Evolutionary conservation across 2,329 filamentous ascomycete genomes (phyloP).

Genomic region (Aspergillus jensenii): DNA sequence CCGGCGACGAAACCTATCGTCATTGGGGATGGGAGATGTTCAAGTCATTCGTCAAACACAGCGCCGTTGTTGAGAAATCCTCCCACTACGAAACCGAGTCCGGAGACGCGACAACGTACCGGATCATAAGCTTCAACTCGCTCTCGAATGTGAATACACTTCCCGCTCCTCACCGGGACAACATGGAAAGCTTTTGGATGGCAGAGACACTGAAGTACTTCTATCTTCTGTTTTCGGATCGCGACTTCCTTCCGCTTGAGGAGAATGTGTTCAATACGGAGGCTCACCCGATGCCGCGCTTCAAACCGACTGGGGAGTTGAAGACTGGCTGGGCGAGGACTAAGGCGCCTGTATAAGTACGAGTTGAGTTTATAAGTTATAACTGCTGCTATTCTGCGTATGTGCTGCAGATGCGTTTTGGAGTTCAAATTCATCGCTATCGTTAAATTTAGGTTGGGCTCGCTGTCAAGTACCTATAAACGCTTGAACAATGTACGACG

Average conservation of each 20-base stretch:
- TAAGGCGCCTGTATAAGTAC: not conserved
- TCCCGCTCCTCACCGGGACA: slow-evolving; percentile 72
- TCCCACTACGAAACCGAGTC: slow-evolving; percentile 14
- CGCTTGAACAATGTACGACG: not conserved
- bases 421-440: not conserved
- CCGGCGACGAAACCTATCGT: slow-evolving; percentile 81
- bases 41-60: slow-evolving; percentile 82
- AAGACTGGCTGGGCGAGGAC: slow-evolving; percentile 42
- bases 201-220: slow-evolving; percentile 98
- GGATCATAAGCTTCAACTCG: slow-evolving; percentile 70
- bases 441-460: not conserved
- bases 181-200: slow-evolving; percentile 99
- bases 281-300: slow-evolving; percentile 84
- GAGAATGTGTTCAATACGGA: slow-evolving; percentile 94
- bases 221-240: slow-evolving; percentile 86
- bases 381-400: not conserved
- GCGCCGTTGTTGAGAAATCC: slow-evolving; percentile 67
- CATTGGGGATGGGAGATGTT: slow-evolving; percentile 99
- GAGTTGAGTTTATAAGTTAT: not conserved
- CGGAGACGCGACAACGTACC: slow-evolving; percentile 7
- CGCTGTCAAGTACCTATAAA: not conserved
- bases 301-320: slow-evolving; percentile 63
- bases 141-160: slow-evolving; percentile 71
- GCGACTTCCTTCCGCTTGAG: slow-evolving; percentile 79
- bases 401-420: not conserved